Base-by-base conservation (phyloP, 805 yeast species). In the Candida maesae region DNA sequence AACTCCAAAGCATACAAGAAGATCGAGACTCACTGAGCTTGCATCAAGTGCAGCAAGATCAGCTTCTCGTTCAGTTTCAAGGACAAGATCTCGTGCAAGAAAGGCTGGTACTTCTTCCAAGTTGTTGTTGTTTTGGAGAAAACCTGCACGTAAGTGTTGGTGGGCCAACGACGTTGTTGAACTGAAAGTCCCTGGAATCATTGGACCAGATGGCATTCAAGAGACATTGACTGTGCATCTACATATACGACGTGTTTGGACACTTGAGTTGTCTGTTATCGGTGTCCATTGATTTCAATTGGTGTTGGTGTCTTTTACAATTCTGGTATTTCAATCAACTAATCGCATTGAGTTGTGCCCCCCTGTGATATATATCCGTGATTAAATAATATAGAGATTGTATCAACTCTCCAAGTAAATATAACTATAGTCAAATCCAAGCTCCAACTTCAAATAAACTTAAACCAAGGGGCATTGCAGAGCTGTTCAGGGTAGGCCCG, bases 91-190 rank as follows among this genome's bases (percentile, higher is more conserved):
- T 71, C 7, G 59, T 63, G 57, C 57, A 34, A 50, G 53, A 63
- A 58, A 64, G 45, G 63, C 71, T 18, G 64, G 62, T 45, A 65
- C 51, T 51, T 67, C 55, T 49, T 78, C 70, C 51, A 93, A 93
- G 61, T 71, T 93, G 38, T 69, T 93, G 27, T 66, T 93, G 38
- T 93, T 93, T 59, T 93, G 99, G 98, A 76, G 95, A 48, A 93
- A 93, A 59, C 99, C 99, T 1, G 99, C 99, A 2, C 76, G 98
- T 58, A 93, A 93, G 60, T 93, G 99, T 66, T 93, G 99, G 99
- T 93, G 99, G 99, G 74, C 86, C 6, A 78, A 79, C 58, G 76
- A 78, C 33, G 68, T 63, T 21, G 63, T 77, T 16, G 79, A 77
- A 33, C 65, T 65, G 43, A 64, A 56, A 16, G 60, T 68, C 14